Conservation (phyloP, 805 yeast genomes). For the Candida ulmi region DNA sequence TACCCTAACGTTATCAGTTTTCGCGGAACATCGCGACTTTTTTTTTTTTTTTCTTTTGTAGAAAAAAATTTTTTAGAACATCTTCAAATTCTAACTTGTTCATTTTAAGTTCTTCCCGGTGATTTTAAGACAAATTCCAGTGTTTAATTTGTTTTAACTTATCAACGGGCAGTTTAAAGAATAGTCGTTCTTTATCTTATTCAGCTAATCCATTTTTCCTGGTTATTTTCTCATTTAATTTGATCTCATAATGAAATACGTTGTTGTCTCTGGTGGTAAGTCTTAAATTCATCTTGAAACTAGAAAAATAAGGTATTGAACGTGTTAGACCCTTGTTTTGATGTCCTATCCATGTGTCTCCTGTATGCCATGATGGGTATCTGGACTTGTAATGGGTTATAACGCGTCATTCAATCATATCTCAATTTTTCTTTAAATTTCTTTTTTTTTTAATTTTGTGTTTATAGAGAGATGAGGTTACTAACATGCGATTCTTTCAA, state of each 20-base stretch:
- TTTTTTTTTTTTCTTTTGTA: not conserved
- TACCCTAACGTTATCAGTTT: too few relatives aligned
- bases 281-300: not conserved
- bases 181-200: not conserved
- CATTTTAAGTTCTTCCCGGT: not conserved
- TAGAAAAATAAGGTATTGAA: not conserved
- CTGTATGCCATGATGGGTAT: too few relatives aligned
- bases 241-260: slow-evolving; percentile 77
- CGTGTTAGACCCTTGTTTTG: not conserved
- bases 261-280: slow-evolving; percentile 92
- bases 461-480: not conserved
- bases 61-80: not conserved
- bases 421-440: too few relatives aligned
- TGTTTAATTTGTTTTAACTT: not conserved
- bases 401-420: too few relatives aligned
- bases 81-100: not conserved
- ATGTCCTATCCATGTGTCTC: too few relatives aligned
- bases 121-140: not conserved
- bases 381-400: too few relatives aligned
- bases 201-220: not conserved
- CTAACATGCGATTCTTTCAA: slow-evolving; percentile 1
- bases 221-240: too few relatives aligned
- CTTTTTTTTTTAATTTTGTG: not conserved
- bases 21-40: too few relatives aligned
- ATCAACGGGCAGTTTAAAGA: not conserved